Conservation (phyloP, 2,329 filamentous ascomycete genomes). For the Colletotrichum karsti region DNA sequence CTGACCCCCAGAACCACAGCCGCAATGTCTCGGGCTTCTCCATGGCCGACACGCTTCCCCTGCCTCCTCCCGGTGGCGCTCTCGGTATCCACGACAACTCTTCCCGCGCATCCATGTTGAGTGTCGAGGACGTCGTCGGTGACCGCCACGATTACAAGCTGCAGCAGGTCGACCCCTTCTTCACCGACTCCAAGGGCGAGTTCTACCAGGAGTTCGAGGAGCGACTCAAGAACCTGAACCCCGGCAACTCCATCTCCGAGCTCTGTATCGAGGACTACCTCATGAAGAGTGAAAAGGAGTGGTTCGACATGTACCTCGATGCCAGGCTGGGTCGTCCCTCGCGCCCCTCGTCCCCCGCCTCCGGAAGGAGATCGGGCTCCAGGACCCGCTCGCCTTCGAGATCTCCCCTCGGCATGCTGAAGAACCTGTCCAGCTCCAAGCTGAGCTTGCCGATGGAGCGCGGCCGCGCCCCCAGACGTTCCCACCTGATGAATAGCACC, state of each 20-base stretch:
- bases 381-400: conserved; percentile 10
- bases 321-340: conserved; percentile 62
- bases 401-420: conserved; percentile 18
- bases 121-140: conserved; percentile 65
- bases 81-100: conserved; percentile 29
- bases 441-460: conserved; percentile 20
- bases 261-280: conserved; percentile 74
- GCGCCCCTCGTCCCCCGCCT: conserved; percentile 40
- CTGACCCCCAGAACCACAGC: conserved; percentile 7
- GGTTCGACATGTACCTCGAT: conserved; percentile 67
- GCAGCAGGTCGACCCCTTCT: conserved; percentile 74
- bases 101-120: conserved; percentile 54
- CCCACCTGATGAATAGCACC: conserved; percentile 17
- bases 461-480: conserved; percentile 8
- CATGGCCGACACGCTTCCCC: conserved; percentile 37
- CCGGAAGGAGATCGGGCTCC: conserved; percentile 22
- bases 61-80: conserved; percentile 26
- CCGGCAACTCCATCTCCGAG: conserved; percentile 63
- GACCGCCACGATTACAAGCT: conserved; percentile 69
- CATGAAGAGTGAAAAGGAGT: conserved; percentile 71
- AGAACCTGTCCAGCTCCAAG: conserved; percentile 25
- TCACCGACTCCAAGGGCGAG: conserved; percentile 70
- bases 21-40: conserved; percentile 23
- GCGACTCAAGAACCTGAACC: conserved; percentile 60
- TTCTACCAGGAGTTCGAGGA: conserved; percentile 68